Percentiles rank a stretch among this genome's conserved stretches.
Conservation (phyloP, 2,329 filamentous ascomycete species). For the Fusarium mundagurra region DNA sequence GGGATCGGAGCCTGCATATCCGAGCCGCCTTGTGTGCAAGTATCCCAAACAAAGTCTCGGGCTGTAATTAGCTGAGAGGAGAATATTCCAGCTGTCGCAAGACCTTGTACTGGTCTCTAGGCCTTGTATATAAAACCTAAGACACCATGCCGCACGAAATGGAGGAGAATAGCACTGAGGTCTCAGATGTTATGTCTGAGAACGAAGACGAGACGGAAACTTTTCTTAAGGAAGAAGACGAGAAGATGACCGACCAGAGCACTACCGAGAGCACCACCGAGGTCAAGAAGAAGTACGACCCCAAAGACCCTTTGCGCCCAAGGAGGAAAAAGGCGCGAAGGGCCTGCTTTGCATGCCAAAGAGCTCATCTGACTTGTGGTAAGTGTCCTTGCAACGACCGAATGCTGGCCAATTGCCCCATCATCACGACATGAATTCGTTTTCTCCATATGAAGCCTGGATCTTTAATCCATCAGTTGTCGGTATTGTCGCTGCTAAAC, state of each 20-base stretch:
- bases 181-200: slow-evolving; percentile 68
- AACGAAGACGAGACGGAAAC: slow-evolving; percentile 65
- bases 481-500: background rate
- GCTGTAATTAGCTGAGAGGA: slow-evolving; percentile 36
- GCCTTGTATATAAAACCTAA: slow-evolving; percentile 59
- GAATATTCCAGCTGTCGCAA: slow-evolving; percentile 33
- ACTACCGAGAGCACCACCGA: slow-evolving; percentile 59
- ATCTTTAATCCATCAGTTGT: slow-evolving; percentile 1
- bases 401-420: background rate
- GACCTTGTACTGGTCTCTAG: slow-evolving; percentile 27
- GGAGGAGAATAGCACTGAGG: slow-evolving; percentile 63
- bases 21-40: slow-evolving; percentile 44
- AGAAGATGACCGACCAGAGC: slow-evolving; percentile 63
- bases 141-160: slow-evolving; percentile 66
- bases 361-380: slow-evolving; percentile 98
- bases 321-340: slow-evolving; percentile 94
- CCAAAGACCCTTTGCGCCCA: slow-evolving; percentile 90
- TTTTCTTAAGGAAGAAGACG: slow-evolving; percentile 54
- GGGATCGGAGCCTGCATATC: slow-evolving; percentile 47
- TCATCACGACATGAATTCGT: background rate
- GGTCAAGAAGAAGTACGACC: slow-evolving; percentile 75
- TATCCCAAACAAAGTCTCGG: slow-evolving; percentile 27
- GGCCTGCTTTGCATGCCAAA: slow-evolving; percentile 96
- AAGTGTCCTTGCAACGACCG: slow-evolving; percentile 58
- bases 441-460: slow-evolving; percentile 26